phyloP scores from a whole-genome alignment of 768 basidiomycete genomes.

The Hypholoma sublateritium region DNA sequence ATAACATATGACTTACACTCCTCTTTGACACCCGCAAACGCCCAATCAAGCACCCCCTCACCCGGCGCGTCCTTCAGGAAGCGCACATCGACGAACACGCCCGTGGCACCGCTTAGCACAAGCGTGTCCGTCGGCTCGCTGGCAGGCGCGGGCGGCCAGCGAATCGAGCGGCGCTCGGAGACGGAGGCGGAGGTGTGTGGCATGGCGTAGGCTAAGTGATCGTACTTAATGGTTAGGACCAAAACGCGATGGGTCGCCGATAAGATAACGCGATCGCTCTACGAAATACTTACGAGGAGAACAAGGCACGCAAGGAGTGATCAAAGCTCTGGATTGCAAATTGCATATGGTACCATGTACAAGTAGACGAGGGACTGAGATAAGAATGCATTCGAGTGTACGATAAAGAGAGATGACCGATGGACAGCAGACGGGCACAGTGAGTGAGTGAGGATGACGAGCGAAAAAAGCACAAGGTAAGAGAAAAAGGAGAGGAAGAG shows the following conservation, averaged over 20 bases:
- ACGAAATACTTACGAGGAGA: no score
- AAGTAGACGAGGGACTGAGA: conserved; percentile 16
- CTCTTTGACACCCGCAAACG: conserved; percentile 35
- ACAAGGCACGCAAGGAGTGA: no score
- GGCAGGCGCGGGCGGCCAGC: conserved; percentile 31
- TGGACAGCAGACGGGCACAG: conserved; percentile 14
- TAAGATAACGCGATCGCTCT: no score
- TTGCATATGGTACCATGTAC: conserved; percentile 17
- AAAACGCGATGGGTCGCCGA: no score
- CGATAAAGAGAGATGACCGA: conserved; percentile 18
- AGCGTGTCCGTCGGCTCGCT: conserved; percentile 35
- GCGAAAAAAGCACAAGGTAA: background rate
- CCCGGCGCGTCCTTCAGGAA: conserved; percentile 26
- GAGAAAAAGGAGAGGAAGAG: conserved; percentile 5
- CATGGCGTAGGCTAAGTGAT: background rate
- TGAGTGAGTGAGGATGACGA: conserved; percentile 5
- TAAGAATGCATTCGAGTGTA: conserved; percentile 19
- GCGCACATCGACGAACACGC: conserved; percentile 35
- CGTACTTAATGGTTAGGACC: no score
- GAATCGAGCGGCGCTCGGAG: conserved; percentile 24
- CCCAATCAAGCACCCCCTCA: conserved; percentile 31
- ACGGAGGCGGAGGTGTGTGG: background rate
- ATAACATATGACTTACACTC: conserved; percentile 7
- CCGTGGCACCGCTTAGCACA: conserved; percentile 28
- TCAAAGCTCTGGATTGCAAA: conserved; percentile 16